Conservation (phyloP, 305 asterid species). For the Solanum hybrid region DNA sequence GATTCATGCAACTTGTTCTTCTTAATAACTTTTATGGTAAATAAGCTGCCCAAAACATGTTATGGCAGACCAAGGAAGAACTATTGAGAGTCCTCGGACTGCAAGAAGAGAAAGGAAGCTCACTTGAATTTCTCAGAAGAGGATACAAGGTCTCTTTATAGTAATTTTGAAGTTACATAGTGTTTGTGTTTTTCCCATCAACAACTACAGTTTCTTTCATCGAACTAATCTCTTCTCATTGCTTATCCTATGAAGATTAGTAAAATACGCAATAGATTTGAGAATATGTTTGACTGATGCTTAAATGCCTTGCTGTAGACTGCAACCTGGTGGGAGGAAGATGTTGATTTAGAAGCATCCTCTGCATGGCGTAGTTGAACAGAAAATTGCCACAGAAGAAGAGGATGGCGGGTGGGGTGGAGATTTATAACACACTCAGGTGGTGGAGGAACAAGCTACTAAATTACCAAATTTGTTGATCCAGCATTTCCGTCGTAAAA, state of each 20-base stretch:
- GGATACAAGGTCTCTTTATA: conserved; percentile 67
- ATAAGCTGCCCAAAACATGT: not conserved
- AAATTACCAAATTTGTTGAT: not conserved
- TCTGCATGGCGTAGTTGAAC: conserved; percentile 87
- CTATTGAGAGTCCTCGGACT: conserved; percentile 87
- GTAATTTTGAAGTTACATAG: not conserved
- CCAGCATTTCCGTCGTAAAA: not conserved
- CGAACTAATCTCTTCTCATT: not conserved
- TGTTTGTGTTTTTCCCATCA: not conserved
- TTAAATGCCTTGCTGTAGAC: conserved; percentile 31
- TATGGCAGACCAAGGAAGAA: conserved; percentile 81
- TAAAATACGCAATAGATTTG: not conserved
- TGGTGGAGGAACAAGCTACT: conserved; percentile 2
- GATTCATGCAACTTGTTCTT: not conserved
- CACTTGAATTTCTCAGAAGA: conserved; percentile 85
- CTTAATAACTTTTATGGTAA: conserved; percentile 1
- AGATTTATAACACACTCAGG: not conserved
- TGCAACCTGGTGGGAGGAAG: conserved; percentile 99
- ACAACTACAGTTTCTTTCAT: not conserved
- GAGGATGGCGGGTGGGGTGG: not conserved
- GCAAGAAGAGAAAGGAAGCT: conserved; percentile 89
- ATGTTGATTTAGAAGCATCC: conserved; percentile 55
- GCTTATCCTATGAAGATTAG: not conserved
- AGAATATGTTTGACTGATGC: not conserved
- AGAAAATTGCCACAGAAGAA: not conserved